Percentiles rank a stretch among this genome's conserved stretches.
These are phyloP conservation scores for Talaromyces sp. DNA, from an alignment of 2,329 filamentous ascomycete genomes.

Conservation along the genomic window DNA sequence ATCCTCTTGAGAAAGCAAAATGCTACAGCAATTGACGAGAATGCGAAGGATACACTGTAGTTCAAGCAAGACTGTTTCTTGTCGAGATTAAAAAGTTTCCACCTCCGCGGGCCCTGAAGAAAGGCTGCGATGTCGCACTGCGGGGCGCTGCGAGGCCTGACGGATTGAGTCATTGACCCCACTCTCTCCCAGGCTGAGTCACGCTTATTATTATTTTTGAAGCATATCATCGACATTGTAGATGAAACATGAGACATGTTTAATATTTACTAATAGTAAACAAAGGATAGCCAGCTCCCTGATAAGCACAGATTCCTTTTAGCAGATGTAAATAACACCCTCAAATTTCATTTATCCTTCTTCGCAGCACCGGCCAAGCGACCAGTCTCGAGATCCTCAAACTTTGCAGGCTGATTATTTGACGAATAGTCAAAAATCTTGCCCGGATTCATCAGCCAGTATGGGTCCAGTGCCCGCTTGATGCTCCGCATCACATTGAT, in stretches of 20 bases:
- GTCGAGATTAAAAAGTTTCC: not conserved
- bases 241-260: not conserved
- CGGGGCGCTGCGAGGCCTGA: constrained; percentile 14
- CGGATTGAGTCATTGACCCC: constrained; percentile 20
- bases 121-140: constrained; percentile 26
- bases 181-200: not conserved
- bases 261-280: not conserved
- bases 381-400: constrained; percentile 8
- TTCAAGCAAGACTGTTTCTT: not conserved
- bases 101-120: constrained; percentile 16
- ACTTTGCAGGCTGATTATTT: constrained; percentile 5
- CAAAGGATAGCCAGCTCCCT: not conserved
- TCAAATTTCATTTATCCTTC: constrained; percentile 4
- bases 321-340: not conserved
- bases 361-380: constrained; percentile 12
- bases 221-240: not conserved
- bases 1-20: not conserved
- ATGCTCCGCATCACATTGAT: constrained; percentile 78
- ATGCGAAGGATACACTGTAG: not conserved
- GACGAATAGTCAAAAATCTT: constrained; percentile 70
- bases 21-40: not conserved
- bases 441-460: constrained; percentile 86
- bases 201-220: not conserved
- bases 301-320: not conserved
- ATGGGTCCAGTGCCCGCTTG: constrained; percentile 75